phyloP scores from a whole-genome alignment of 192 early-diverging fungal species.

The Backusella psychrophila region DNA sequence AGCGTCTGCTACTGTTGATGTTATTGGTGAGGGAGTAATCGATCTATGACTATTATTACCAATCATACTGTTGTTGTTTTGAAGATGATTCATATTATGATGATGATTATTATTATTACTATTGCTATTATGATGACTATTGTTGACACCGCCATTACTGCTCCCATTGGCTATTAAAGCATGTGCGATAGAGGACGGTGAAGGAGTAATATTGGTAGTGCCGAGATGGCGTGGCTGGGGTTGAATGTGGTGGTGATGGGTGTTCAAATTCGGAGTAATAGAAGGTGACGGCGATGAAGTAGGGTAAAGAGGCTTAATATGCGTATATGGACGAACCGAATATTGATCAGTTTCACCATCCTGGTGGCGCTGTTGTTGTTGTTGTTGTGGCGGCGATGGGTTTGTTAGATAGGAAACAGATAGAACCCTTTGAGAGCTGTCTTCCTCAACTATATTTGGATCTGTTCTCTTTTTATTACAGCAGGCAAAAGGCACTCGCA shows the following conservation, averaged over 20 bases:
- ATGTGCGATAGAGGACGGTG: neutral
- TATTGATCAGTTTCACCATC: neutral
- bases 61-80: neutral
- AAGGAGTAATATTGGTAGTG: neutral
- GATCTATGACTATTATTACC: neutral
- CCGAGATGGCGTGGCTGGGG: neutral
- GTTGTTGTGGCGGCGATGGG: neutral
- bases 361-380: neutral
- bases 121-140: neutral
- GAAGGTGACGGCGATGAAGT: neutral
- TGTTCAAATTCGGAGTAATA: neutral
- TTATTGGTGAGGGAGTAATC: neutral
- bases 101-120: neutral
- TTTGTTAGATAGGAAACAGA: slow-evolving; percentile 1
- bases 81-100: no score
- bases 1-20: neutral
- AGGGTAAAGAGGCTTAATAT: slow-evolving; percentile 12
- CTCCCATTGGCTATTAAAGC: neutral
- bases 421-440: neutral
- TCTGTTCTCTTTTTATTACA: neutral
- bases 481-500: neutral
- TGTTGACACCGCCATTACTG: neutral
- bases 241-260: neutral
- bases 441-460: neutral
- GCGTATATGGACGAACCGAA: slow-evolving; percentile 6